Evolutionary conservation across 106 monocot genomes (phyloP), one percentile per base, ranked within the genome.

Genomic region (Apostasia ramifera): DNA sequence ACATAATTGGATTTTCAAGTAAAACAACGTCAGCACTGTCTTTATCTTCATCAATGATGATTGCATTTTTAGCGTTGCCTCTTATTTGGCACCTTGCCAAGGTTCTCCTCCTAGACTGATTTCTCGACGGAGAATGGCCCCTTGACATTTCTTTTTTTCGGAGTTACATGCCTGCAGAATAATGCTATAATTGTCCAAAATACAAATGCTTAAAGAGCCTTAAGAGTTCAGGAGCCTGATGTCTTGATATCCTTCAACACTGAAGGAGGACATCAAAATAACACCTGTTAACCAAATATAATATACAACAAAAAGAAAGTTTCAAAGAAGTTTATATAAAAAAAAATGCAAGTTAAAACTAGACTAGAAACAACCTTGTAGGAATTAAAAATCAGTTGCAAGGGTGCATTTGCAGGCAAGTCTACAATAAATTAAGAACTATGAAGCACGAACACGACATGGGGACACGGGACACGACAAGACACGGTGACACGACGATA

Each of bases 31-130:
- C 77, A 74, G 53, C 56, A 60, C 76, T 70, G 5, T 53, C 70
- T 66, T 74, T 59, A 53, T 91, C 80, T 68, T 75, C 79, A 57
- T 88, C 91, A 77, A 90, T 73, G 13, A 88, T 66, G 37, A 68
- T 68, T 40, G 69, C 57, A 66, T 58, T 70, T 62, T 82, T 78
- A 58, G 41, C 52, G 44, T n/a, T 76, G 62, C 70, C 68, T 54
- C 47, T 81, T 45, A 42, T 77, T 66, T 78, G 76, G 71, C 88
- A 94, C 69, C 77, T 85, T 71, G 44, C 77, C 2, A 82, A 76
- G 2, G 60, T 57, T 63, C 63, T 71, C 41, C 70, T 80, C 44
- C 48, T 66, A 44, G 78, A 53, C 43, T 76, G 71, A 69, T 60
- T 81, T 74, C 59, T 69, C n/a, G 66, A 71, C 66, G 74, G 70